Base-by-base conservation (phyloP, 345 rosid species). In the Luvunga scandens region DNA sequence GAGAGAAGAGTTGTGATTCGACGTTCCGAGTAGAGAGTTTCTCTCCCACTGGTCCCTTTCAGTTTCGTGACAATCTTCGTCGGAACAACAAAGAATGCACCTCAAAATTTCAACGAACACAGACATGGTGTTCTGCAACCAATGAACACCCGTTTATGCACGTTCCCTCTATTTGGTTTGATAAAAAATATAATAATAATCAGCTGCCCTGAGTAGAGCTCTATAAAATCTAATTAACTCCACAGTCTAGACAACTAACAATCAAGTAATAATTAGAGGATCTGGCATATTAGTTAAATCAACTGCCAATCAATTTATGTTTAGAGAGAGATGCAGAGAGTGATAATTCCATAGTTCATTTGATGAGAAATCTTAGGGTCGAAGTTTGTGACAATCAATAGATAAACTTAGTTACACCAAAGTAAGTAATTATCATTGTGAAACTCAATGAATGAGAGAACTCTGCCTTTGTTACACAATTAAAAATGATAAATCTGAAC, bases 31-130 rank as follows among this genome's bases (percentile, higher is more conserved):
- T 14, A 62, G 42, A 62, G 56, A 56, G 31, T 36, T 45, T 66
- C 28, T 66, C 39, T 61, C 30, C 16, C 4, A 27, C 25, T 2
- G 1, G 2, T 30, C 67, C 18, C 27, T 22, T 18, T 60, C n/a
- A 18, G 24, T 19, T 9, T 21, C 67, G 9, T 59, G 9, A 28
- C 16, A 27, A 39, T 9, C 5, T 18, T 83, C 79, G 13, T 77
- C 77, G 42, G 69, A 57, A 42, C 83, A 80, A 64, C 83, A 80
- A 65, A 80, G 74, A 57, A 80, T 14, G 66, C 77, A 75, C 62
- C 69, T 33, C 71, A 83, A 75, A 68, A 80, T 74, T 65, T 78
- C 69, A 70, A 83, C 60, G 39, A 45, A 33, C 19, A 7, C 28
- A 22, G 81, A 75, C 86, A 80, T 83, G 18, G 18, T 63, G 22